Conservation (phyloP, 352 stramenopile genomes). For the Phytophthora boehmeriae region DNA sequence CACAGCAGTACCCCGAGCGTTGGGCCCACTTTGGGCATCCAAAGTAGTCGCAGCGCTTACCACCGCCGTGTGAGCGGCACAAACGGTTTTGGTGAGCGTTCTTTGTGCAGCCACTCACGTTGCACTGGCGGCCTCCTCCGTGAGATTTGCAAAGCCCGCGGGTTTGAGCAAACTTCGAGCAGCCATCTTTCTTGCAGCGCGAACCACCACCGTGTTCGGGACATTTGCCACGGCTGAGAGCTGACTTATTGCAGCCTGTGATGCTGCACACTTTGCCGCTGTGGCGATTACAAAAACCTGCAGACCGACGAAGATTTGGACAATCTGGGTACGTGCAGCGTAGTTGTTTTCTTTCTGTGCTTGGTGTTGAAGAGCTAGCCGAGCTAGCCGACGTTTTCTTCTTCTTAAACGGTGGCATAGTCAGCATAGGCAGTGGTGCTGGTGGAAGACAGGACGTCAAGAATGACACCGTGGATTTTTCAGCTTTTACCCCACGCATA, state of each 20-base stretch:
- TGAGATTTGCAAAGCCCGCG: slow-evolving; percentile 87
- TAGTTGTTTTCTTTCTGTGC: slow-evolving; percentile 64
- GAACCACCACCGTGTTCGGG: slow-evolving; percentile 85
- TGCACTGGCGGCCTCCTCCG: slow-evolving; percentile 79
- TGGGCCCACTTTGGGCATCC: slow-evolving; percentile 87
- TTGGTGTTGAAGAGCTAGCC: slow-evolving; percentile 9
- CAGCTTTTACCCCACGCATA: slow-evolving; percentile 27
- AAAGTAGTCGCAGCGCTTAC: slow-evolving; percentile 80
- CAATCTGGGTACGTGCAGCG: slow-evolving; percentile 80
- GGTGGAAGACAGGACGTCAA: slow-evolving; percentile 65
- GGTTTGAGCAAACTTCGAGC: slow-evolving; percentile 86
- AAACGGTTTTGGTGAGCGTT: slow-evolving; percentile 86
- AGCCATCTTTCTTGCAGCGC: slow-evolving; percentile 83
- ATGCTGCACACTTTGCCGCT: slow-evolving; percentile 82
- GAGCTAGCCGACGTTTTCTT: slow-evolving; percentile 42
- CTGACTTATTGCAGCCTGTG: slow-evolving; percentile 71
- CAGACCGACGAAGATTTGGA: slow-evolving; percentile 75
- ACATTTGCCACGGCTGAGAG: slow-evolving; percentile 83
- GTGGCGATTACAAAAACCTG: slow-evolving; percentile 83
- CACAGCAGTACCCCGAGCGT: slow-evolving; percentile 83
- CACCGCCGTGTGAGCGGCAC: slow-evolving; percentile 83
- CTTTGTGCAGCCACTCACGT: slow-evolving; percentile 77
- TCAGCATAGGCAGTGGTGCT: slow-evolving; percentile 67
- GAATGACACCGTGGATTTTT: slow-evolving; percentile 39
- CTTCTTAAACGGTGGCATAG: slow-evolving; percentile 81